Conservation (phyloP, 2,329 filamentous ascomycete genomes). For the Apiospora saccharicola region DNA sequence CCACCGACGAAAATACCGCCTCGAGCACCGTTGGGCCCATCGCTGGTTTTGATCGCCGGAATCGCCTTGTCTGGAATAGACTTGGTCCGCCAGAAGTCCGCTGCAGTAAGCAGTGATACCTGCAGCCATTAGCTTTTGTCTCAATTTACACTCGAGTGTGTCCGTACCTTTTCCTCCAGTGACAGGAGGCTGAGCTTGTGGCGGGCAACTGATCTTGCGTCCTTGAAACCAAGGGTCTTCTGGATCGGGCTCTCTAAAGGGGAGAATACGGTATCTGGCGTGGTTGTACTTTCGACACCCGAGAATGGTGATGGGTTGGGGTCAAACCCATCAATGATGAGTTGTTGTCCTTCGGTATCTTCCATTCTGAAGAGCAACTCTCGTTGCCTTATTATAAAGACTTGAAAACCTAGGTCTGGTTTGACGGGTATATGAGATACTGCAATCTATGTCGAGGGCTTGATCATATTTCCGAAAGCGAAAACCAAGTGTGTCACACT, state of each 20-base stretch:
- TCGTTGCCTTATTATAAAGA: background rate
- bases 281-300: constrained; percentile 49
- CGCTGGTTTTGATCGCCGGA: constrained; percentile 70
- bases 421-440: background rate
- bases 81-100: constrained; percentile 75
- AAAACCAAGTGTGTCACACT: background rate
- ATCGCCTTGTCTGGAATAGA: constrained; percentile 68
- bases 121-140: constrained; percentile 39
- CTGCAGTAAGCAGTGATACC: constrained; percentile 66
- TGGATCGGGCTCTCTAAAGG: constrained; percentile 52
- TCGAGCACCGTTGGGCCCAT: constrained; percentile 75
- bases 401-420: background rate
- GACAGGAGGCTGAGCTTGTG: constrained; percentile 61
- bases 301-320: constrained; percentile 45
- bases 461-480: background rate
- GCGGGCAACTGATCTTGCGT: constrained; percentile 51
- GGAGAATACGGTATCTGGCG: constrained; percentile 59
- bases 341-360: constrained; percentile 37
- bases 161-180: constrained; percentile 63
- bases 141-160: background rate
- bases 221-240: constrained; percentile 44
- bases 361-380: constrained; percentile 31
- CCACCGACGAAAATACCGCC: constrained; percentile 74
- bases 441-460: background rate
- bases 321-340: constrained; percentile 43